Conservation (phyloP, 495 filamentous ascomycete species). For the Xylaria scruposa region DNA sequence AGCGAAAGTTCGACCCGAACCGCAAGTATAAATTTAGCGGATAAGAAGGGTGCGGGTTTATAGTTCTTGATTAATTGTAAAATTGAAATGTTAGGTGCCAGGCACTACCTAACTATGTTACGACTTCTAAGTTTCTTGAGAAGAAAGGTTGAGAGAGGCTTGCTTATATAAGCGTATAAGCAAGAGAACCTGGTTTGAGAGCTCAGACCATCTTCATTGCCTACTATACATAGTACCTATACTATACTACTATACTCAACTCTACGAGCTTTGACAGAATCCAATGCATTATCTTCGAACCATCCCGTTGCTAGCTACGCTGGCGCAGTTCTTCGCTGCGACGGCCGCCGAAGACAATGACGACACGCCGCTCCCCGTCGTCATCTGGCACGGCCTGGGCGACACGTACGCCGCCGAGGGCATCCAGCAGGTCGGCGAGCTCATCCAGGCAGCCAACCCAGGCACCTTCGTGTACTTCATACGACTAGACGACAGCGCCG, state of each 20-base stretch:
- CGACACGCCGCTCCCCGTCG: slow-evolving; percentile 75
- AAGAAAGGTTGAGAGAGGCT: neutral
- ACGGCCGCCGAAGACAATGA: slow-evolving; percentile 43
- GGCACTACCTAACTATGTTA: neutral
- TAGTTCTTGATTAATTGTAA: neutral
- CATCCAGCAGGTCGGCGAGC: slow-evolving; percentile 65
- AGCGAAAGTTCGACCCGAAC: neutral
- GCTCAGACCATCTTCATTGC: neutral
- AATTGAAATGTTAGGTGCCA: neutral
- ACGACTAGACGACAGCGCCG: slow-evolving; percentile 70
- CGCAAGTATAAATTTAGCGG: neutral
- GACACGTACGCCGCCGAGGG: slow-evolving; percentile 79
- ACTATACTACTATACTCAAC: neutral
- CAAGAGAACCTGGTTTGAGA: neutral
- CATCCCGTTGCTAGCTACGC: slow-evolving; percentile 27
- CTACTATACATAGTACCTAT: no score
- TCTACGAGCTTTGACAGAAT: neutral
- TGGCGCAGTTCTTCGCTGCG: slow-evolving; percentile 25
- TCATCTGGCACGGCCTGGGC: slow-evolving; percentile 88
- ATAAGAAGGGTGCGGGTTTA: neutral
- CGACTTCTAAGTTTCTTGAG: neutral
- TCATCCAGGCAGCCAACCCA: slow-evolving; percentile 76
- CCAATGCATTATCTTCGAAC: slow-evolving; percentile 31
- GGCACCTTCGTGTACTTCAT: slow-evolving; percentile 85
- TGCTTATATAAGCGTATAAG: neutral